Base-by-base conservation (phyloP, 192 early-diverging fungal genomes). In the Rhizophagus clarus region DNA sequence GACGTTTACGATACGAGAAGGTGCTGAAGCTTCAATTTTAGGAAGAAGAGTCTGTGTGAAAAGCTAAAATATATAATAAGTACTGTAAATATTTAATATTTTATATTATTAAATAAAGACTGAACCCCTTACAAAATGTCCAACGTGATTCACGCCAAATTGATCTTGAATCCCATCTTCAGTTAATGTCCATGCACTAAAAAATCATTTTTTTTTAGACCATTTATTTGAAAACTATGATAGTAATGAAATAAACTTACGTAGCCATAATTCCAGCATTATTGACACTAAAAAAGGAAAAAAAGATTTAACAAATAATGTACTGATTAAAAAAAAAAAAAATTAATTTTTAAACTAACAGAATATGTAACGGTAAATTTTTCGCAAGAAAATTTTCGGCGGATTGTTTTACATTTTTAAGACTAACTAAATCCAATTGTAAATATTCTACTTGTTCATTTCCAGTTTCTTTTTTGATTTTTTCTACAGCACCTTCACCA, bases 1-100 rank as follows among this genome's bases (percentile, higher is more conserved):
- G n/a, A 91, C 79, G 64, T 77, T 84, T 3, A 91, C 88, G 17
- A 91, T 87, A 28, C 90, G 80, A 12, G 90, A 84, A 45, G 81
- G 79, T n/a, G 82, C 80, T 3, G 85, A 83, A 42, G 80, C 81
- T 71, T 83, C 83, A 14, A 89, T 9, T 45, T 69, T 82, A 6
- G 83, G 74, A 15, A 89, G 60, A 11, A 90, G 81, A 20, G 83
- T 56, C 40, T 79, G 79, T 15, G 88, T 88, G 17, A 76, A 63
- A 11, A 40, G 29, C 74, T 76, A 42, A 45, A 45, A 6, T 12
- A 42, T 22, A 51, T 7, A 49, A 67, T 22, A 42, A 12, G 22
- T 70, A 24, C 5, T 14, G 10, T 70, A 42, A 31, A 29, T 1
- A n/a, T 12, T 64, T 42, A 6, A 20, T n/a, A n/a, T n/a, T n/a